These are phyloP conservation scores for Venustampulla echinocandica DNA, from an alignment of 495 filamentous ascomycete genomes.

Conservation along the genomic window DNA sequence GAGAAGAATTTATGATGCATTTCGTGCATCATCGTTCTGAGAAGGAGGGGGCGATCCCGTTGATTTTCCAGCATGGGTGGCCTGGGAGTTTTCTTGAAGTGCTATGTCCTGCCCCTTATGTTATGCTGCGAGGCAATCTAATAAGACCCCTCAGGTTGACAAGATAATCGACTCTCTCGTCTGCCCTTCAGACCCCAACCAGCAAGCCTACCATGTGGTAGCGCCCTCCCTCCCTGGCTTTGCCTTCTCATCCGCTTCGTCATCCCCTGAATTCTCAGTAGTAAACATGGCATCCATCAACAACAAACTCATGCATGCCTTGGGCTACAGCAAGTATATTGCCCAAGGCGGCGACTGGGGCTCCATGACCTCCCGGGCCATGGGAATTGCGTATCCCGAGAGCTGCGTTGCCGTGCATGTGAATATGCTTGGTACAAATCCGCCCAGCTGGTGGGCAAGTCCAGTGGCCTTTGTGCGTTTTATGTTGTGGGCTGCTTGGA, in stretches of 20 bases:
- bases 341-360: conserved; percentile 70
- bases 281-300: conserved; percentile 49
- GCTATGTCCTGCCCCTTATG: conserved; percentile 13
- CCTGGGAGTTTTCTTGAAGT: conserved; percentile 64
- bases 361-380: conserved; percentile 47
- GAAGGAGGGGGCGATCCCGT: conserved; percentile 40
- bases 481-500: conserved; percentile 11
- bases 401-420: conserved; percentile 50
- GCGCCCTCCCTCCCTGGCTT: conserved; percentile 62
- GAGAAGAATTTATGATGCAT: conserved; percentile 40
- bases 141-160: conserved; percentile 1
- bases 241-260: conserved; percentile 41
- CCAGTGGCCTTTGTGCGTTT: conserved; percentile 7
- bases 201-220: conserved; percentile 54
- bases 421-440: conserved; percentile 18
- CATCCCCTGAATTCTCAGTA: conserved; percentile 38
- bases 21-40: conserved; percentile 47
- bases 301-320: conserved; percentile 55
- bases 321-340: conserved; percentile 57
- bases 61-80: conserved; percentile 56
- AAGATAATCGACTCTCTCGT: conserved; percentile 54
- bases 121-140: not conserved
- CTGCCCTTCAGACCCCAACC: conserved; percentile 22
- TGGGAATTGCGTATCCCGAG: conserved; percentile 46
- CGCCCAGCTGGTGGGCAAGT: conserved; percentile 10